Conservation (phyloP, 345 rosid genomes). For the Dimocarpus longan region DNA sequence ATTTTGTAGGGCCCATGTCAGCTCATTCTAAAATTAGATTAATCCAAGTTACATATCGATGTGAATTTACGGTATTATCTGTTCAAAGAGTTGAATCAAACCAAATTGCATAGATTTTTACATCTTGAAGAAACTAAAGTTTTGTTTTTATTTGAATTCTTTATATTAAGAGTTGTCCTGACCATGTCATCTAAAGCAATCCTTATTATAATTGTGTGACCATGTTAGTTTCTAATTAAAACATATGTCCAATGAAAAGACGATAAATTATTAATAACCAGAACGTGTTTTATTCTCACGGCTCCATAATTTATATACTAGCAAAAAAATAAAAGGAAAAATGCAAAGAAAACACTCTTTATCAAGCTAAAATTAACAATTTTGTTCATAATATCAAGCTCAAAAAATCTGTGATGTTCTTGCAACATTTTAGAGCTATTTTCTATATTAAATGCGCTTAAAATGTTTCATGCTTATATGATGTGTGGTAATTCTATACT, state of each 20-base stretch:
- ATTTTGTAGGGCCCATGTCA: background rate
- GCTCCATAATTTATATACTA: background rate
- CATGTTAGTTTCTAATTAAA: background rate
- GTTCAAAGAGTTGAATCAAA: no score
- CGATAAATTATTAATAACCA: background rate
- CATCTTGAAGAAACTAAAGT: background rate
- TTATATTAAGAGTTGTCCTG: background rate
- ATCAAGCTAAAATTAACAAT: background rate
- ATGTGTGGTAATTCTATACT: background rate
- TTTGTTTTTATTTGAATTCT: background rate
- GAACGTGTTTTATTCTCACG: background rate
- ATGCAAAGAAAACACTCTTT: background rate
- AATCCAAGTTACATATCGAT: background rate
- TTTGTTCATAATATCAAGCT: background rate
- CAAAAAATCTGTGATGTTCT: background rate
- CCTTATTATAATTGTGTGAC: background rate
- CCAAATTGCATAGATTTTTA: background rate
- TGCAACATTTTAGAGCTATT: background rate
- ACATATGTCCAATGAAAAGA: background rate
- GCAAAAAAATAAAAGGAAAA: background rate
- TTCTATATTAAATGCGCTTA: background rate
- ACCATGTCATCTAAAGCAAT: background rate
- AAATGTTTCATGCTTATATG: background rate
- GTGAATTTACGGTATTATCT: no score
- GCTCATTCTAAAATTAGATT: background rate